Evolutionary conservation across 352 stramenopile species (phyloP).

Genomic region (Phytophthora podocarpi): DNA sequence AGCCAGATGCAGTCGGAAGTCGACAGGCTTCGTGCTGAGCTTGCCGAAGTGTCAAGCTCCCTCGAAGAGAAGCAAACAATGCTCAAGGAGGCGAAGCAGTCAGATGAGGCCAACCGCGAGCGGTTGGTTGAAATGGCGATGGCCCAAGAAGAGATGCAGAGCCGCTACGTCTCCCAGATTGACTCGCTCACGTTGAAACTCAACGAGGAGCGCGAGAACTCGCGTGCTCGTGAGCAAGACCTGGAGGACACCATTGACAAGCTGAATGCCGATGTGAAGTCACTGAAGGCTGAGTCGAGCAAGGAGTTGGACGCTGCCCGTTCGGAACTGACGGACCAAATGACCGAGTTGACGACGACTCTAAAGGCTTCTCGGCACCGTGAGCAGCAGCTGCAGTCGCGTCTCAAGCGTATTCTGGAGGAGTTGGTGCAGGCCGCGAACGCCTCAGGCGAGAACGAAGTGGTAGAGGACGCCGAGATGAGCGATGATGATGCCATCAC

Average conservation of each 20-base stretch:
- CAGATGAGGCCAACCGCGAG: slow-evolving; percentile 42
- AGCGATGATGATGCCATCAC: slow-evolving; percentile 40
- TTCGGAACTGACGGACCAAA: slow-evolving; percentile 29
- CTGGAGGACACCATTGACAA: slow-evolving; percentile 38
- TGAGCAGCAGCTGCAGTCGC: slow-evolving; percentile 54
- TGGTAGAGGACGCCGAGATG: slow-evolving; percentile 29
- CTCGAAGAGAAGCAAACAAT: slow-evolving; percentile 42
- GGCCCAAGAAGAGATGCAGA: slow-evolving; percentile 52
- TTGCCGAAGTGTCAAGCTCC: slow-evolving; percentile 30
- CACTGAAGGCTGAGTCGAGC: slow-evolving; percentile 40
- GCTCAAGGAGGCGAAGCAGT: slow-evolving; percentile 39
- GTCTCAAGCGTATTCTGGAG: slow-evolving; percentile 48
- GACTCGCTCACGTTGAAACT: slow-evolving; percentile 48
- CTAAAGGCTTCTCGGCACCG: slow-evolving; percentile 47
- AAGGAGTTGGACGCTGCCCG: slow-evolving; percentile 32
- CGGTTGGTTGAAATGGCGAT: slow-evolving; percentile 48
- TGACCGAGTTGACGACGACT: slow-evolving; percentile 37
- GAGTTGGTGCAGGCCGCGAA: slow-evolving; percentile 45
- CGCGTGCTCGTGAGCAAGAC: slow-evolving; percentile 46
- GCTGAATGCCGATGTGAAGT: slow-evolving; percentile 42
- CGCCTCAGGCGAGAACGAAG: slow-evolving; percentile 25
- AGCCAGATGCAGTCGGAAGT: slow-evolving; percentile 35
- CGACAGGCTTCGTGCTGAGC: slow-evolving; percentile 33
- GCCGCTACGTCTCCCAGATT: slow-evolving; percentile 43
- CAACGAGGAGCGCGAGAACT: slow-evolving; percentile 52